Percentiles rank a stretch among this genome's conserved stretches.
phyloP scores from a whole-genome alignment of 2,329 filamentous ascomycete species.

The Paecilomyces niveus region DNA sequence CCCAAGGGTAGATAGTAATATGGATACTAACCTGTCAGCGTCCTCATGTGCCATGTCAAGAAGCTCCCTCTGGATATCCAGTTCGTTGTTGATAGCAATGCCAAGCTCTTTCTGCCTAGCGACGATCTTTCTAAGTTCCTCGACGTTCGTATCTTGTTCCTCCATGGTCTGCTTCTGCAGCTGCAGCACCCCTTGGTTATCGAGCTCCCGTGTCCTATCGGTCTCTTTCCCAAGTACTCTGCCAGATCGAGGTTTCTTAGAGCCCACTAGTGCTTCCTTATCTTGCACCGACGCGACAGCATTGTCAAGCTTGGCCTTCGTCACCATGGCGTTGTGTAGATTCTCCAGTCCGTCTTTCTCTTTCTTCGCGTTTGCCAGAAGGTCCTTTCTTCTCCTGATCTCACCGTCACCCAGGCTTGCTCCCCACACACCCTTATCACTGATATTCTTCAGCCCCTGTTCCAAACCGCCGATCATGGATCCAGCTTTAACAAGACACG shows the following conservation, averaged over 20 bases:
- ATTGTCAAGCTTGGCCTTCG: slow-evolving; percentile 40
- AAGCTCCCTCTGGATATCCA: slow-evolving; percentile 56
- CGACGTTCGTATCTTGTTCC: slow-evolving; percentile 55
- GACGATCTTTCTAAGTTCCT: slow-evolving; percentile 53
- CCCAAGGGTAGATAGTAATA: neutral
- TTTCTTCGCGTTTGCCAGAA: slow-evolving; percentile 51
- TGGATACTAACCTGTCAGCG: slow-evolving; percentile 39
- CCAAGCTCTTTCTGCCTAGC: slow-evolving; percentile 56
- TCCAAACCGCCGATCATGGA: slow-evolving; percentile 51
- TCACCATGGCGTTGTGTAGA: slow-evolving; percentile 52
- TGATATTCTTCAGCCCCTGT: slow-evolving; percentile 44
- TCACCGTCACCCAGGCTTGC: slow-evolving; percentile 53
- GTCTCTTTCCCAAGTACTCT: slow-evolving; percentile 51
- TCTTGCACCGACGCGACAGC: slow-evolving; percentile 41
- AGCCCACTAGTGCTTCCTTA: slow-evolving; percentile 35
- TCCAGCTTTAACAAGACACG: slow-evolving; percentile 50
- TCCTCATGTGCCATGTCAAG: slow-evolving; percentile 54
- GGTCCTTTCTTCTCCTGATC: slow-evolving; percentile 50
- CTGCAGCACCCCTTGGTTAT: slow-evolving; percentile 58
- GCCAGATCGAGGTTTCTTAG: slow-evolving; percentile 37
- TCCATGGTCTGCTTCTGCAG: slow-evolving; percentile 56
- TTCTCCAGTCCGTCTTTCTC: slow-evolving; percentile 57
- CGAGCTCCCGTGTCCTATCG: slow-evolving; percentile 54
- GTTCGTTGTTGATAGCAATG: slow-evolving; percentile 55
- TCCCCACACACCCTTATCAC: slow-evolving; percentile 18